Evolutionary conservation across 1,284 basidiomycete species (phyloP).

Genomic region (Cystobasidium pallidum): DNA sequence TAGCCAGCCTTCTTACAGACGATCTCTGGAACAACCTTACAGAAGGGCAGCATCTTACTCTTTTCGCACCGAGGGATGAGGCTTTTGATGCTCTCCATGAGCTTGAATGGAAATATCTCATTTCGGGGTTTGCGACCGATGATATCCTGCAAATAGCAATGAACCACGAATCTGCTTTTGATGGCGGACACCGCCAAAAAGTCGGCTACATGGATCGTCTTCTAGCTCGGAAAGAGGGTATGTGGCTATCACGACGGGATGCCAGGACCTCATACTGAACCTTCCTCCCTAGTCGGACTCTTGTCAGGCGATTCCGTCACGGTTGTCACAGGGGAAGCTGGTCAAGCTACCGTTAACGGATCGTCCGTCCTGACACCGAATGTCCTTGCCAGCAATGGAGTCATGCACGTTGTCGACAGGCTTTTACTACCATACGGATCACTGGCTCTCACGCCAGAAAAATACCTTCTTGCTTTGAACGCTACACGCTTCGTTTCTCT

Average conservation of each 20-base stretch:
- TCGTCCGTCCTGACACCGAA: conserved; percentile 61
- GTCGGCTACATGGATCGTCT: conserved; percentile 51
- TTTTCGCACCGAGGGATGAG: conserved; percentile 84
- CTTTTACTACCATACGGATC: conserved; percentile 77
- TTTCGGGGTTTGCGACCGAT: conserved; percentile 77
- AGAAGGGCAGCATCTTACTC: conserved; percentile 68
- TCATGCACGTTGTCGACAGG: conserved; percentile 83
- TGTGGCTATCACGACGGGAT: no score
- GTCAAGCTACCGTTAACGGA: conserved; percentile 66
- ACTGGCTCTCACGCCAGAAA: conserved; percentile 85
- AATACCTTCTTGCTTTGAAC: conserved; percentile 84
- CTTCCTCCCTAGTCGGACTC: conserved; percentile 65
- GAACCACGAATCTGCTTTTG: conserved; percentile 66
- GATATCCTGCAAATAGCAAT: conserved; percentile 77
- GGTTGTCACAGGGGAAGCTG: conserved; percentile 62
- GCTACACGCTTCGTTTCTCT: conserved; percentile 88
- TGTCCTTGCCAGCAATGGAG: conserved; percentile 88
- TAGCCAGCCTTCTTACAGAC: conserved; percentile 56
- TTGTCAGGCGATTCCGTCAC: conserved; percentile 70
- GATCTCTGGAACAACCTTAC: conserved; percentile 48
- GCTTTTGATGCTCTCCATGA: conserved; percentile 68
- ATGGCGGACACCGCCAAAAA: conserved; percentile 37
- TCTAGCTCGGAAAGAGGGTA: conserved; percentile 60
- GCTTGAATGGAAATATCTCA: conserved; percentile 74
- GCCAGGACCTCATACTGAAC: neutral